These are phyloP conservation scores for Artemisia annua DNA, from an alignment of 129 eudicot genomes.

Conservation along the genomic window DNA sequence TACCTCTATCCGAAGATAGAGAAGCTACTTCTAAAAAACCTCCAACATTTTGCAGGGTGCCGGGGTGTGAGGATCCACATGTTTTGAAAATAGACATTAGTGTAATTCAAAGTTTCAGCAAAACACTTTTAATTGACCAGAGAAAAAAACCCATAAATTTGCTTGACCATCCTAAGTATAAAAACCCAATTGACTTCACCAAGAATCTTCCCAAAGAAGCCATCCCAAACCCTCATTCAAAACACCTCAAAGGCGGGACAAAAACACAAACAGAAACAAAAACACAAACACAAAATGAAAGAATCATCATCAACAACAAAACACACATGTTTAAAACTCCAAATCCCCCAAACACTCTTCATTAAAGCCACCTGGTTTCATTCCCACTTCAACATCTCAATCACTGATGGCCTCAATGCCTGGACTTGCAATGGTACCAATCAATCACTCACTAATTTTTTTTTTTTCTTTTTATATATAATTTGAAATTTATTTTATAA, in stretches of 20 bases:
- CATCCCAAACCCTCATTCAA: conserved; percentile 16
- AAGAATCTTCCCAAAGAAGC: conserved; percentile 12
- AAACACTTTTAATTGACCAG: no score
- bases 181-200: neutral
- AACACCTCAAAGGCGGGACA: neutral
- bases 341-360: conserved; percentile 57
- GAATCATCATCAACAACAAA: conserved; percentile 28
- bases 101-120: no score
- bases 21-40: no score
- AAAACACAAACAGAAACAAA: neutral
- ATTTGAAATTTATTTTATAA: no score
- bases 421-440: conserved; percentile 79
- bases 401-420: conserved; percentile 68
- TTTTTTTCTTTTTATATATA: no score
- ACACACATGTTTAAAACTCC: conserved; percentile 85
- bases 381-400: conserved; percentile 61
- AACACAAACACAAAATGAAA: conserved; percentile 34
- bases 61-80: no score
- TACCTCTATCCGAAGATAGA: no score
- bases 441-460: neutral
- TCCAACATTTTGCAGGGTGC: no score
- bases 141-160: no score
- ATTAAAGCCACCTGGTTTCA: conserved; percentile 79
- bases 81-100: no score
- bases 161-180: no score